Conservation (phyloP, 2,329 filamentous ascomycete genomes). For the Furcasterigmium furcatum region DNA sequence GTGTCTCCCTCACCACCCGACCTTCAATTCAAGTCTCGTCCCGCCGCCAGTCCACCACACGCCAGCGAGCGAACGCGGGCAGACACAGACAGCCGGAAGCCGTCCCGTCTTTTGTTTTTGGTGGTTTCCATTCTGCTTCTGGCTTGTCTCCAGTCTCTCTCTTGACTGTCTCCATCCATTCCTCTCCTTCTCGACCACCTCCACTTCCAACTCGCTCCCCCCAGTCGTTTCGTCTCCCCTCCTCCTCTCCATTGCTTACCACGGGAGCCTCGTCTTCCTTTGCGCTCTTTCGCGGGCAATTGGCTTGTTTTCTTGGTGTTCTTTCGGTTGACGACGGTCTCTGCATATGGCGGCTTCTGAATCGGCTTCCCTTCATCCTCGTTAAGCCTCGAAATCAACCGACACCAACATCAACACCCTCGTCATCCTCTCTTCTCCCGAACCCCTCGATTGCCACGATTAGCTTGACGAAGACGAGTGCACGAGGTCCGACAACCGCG, state of each 20-base stretch:
- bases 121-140: neutral
- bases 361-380: neutral
- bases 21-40: too few species aligned
- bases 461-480: too few species aligned
- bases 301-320: neutral
- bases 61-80: neutral
- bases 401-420: too few species aligned
- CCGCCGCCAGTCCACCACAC: neutral
- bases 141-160: conserved; percentile 1
- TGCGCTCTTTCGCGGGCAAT: neutral
- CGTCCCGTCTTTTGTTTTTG: neutral
- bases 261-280: neutral
- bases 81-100: neutral
- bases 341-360: neutral
- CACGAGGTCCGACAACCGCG: too few species aligned
- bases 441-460: too few species aligned
- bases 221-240: neutral
- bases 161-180: too few species aligned
- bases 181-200: conserved; percentile 3
- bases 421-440: too few species aligned
- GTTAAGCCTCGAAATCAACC: too few species aligned
- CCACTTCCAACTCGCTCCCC: conserved; percentile 1
- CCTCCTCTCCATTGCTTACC: neutral
- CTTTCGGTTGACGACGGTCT: neutral
- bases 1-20: neutral